Evolutionary conservation across 129 eudicot genomes (phyloP), one percentile per base, ranked within the genome.

Genomic region (Flaveria brownii): DNA sequence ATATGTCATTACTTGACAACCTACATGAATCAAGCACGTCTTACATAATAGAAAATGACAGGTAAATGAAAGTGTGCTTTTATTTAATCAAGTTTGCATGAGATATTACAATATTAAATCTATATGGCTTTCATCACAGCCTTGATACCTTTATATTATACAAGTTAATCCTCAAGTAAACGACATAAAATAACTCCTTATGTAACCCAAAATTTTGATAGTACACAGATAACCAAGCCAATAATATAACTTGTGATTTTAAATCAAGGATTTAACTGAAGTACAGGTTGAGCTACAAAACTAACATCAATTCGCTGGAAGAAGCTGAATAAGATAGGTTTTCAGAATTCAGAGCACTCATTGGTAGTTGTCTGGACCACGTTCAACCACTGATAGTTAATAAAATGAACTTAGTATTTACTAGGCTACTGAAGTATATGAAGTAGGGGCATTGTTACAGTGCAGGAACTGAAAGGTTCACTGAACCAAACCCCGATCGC

Each of bases 321-420:
- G 50, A 75, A 47, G 39, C n/a, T 62, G 46, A 63, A 63, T 6
- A 30, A 15, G 60, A 76, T 47, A 76, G 11, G 16, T 65, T 76
- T 50, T 63, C 69, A 65, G 30, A 28, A 45, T 45, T 45, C 50
- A 45, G 13, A 45, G 51, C 51, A 23, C 69, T 63, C 69, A 63
- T 63, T 63, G 68, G 46, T 63, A 63, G 45, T 63, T 28, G 68
- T 59, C 68, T 73, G 69, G 67, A 59, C 63, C 68, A 59, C 56
- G 9, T 73, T 11, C 41, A 36, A 36, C 41, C 12, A 56, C 77
- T 43, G 57, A 26, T 42, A 42, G 26, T 59, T 20, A 59, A 59
- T 62, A 25, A 75, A 23, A 42, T 23, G 39, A 42, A 28, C 55
- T 57, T 57, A 73, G 77, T 20, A 73, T 57, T 59, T 15, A 41